These are phyloP conservation scores for Staphylotrichum longicolle DNA, from an alignment of 495 filamentous ascomycete species.

Conservation along the genomic window DNA sequence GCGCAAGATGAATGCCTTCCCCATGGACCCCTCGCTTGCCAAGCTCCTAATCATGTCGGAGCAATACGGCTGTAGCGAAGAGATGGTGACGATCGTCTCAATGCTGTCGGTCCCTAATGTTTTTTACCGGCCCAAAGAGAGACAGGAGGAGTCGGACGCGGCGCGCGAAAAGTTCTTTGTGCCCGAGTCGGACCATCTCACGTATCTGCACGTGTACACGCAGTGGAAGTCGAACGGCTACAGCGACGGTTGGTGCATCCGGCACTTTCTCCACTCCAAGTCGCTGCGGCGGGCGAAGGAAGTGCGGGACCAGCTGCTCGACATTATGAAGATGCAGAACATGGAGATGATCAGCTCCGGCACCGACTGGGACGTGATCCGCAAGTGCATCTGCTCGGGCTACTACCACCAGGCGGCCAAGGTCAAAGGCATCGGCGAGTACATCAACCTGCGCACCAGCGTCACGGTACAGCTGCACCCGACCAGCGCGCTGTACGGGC, in stretches of 20 bases:
- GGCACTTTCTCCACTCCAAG: slow-evolving; percentile 92
- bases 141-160: slow-evolving; percentile 93
- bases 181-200: slow-evolving; percentile 94
- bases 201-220: slow-evolving; percentile 90
- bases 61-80: slow-evolving; percentile 89
- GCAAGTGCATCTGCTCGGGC: slow-evolving; percentile 95
- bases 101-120: slow-evolving; percentile 97
- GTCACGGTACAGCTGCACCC: slow-evolving; percentile 93
- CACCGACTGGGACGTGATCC: slow-evolving; percentile 93
- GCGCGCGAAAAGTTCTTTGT: slow-evolving; percentile 99
- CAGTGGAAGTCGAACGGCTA: slow-evolving; percentile 92
- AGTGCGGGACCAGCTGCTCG: slow-evolving; percentile 86
- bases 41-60: slow-evolving; percentile 89
- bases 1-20: slow-evolving; percentile 92
- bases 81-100: slow-evolving; percentile 96
- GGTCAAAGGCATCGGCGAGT: slow-evolving; percentile 95
- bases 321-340: slow-evolving; percentile 93
- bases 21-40: slow-evolving; percentile 91
- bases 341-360: slow-evolving; percentile 87
- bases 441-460: slow-evolving; percentile 91
- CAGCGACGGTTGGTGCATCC: slow-evolving; percentile 86
- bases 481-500: slow-evolving; percentile 85
- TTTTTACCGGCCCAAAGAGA: slow-evolving; percentile 96
- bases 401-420: slow-evolving; percentile 99
- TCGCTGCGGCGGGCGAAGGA: slow-evolving; percentile 86